A percentile compares a stretch with the other conserved stretches of the same genome.
Conservation (phyloP, 1,284 basidiomycete species). For the Mycena sp. region DNA sequence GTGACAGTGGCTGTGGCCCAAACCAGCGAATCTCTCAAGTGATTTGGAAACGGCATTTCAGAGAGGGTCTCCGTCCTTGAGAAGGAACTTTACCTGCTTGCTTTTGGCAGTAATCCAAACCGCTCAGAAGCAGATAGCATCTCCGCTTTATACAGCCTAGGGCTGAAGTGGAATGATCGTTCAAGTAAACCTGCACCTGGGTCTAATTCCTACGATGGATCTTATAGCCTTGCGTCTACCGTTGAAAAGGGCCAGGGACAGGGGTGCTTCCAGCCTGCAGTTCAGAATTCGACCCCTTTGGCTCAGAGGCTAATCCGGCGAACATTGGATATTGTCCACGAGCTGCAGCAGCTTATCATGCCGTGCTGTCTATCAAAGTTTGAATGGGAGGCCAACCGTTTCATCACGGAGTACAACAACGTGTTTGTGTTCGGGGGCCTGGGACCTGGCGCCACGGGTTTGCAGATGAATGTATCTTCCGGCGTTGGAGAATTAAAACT, state of each 20-base stretch:
- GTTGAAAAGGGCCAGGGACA: conserved; percentile 20
- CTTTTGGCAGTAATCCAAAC: conserved; percentile 17
- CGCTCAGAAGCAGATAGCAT: neutral
- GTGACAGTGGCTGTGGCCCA: conserved; percentile 9
- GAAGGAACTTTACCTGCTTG: neutral
- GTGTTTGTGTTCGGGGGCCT: conserved; percentile 20
- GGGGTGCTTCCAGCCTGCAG: conserved; percentile 16
- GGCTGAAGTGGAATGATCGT: conserved; percentile 15
- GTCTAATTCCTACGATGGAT: neutral
- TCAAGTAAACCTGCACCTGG: neutral
- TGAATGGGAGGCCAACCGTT: conserved; percentile 15
- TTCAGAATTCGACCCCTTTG: conserved; percentile 7
- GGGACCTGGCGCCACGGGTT: conserved; percentile 4
- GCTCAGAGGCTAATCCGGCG: neutral
- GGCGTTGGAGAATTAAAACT: neutral
- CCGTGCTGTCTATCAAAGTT: conserved; percentile 11
- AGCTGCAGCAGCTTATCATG: conserved; percentile 18
- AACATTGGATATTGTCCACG: neutral
- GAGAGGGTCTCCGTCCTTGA: neutral
- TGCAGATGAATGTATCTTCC: conserved; percentile 5
- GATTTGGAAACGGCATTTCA: conserved; percentile 1
- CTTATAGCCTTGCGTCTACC: conserved; percentile 11
- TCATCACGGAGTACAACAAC: conserved; percentile 1
- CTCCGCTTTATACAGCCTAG: neutral
- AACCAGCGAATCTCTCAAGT: neutral